These are phyloP conservation scores for Sporothrix phasma DNA, from an alignment of 2,329 filamentous ascomycete species.

Conservation along the genomic window DNA sequence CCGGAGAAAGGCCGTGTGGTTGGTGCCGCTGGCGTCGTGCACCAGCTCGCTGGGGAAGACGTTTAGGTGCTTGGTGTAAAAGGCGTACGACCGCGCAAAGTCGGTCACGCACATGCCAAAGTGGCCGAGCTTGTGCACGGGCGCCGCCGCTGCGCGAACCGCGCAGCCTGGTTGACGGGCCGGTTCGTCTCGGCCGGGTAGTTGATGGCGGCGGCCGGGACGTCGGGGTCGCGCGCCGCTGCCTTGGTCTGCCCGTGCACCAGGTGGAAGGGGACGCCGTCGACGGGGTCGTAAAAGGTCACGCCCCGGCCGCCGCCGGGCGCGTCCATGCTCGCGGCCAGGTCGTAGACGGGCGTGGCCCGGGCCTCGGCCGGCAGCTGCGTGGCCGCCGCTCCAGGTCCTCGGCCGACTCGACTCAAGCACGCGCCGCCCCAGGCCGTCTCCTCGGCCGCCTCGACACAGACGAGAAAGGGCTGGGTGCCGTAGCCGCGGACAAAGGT, in stretches of 20 bases:
- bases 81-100: slow-evolving; percentile 39
- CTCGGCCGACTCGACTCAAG: slow-evolving; percentile 46
- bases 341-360: slow-evolving; percentile 39
- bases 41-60: slow-evolving; percentile 40
- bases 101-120: slow-evolving; percentile 45
- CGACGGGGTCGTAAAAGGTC: slow-evolving; percentile 42
- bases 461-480: slow-evolving; percentile 48
- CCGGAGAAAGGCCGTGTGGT: slow-evolving; percentile 37
- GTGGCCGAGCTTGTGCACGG: slow-evolving; percentile 43
- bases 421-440: slow-evolving; percentile 47
- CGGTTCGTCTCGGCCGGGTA: slow-evolving; percentile 41
- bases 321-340: slow-evolving; percentile 29
- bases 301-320: slow-evolving; percentile 47
- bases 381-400: slow-evolving; percentile 43
- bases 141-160: slow-evolving; percentile 37
- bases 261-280: slow-evolving; percentile 48
- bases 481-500: slow-evolving; percentile 55
- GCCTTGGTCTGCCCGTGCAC: slow-evolving; percentile 42
- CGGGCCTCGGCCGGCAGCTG: slow-evolving; percentile 38
- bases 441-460: slow-evolving; percentile 37
- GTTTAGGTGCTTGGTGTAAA: slow-evolving; percentile 42
- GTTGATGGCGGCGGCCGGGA: slow-evolving; percentile 36
- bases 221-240: slow-evolving; percentile 31
- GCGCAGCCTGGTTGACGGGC: slow-evolving; percentile 38
- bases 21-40: slow-evolving; percentile 28